phyloP scores from a whole-genome alignment of 305 asterid species.

The Fraxinus dipetala region DNA sequence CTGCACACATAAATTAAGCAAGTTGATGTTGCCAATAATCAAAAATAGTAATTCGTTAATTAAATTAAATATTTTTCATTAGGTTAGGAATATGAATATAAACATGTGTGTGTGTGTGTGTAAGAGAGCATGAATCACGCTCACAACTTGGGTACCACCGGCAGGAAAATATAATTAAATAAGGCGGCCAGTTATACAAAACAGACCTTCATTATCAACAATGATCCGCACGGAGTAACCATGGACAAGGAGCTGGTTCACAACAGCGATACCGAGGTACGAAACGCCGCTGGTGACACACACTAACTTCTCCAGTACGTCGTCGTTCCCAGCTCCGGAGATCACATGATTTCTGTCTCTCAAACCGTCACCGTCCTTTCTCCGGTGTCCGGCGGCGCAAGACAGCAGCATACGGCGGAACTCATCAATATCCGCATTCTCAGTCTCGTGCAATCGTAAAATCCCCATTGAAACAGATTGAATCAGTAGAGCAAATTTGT shows the following conservation, averaged over 20 bases:
- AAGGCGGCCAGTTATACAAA: neutral
- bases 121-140: neutral
- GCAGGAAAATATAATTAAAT: neutral
- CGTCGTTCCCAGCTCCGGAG: conserved; percentile 29
- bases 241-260: conserved; percentile 71
- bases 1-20: neutral
- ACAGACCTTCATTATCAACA: conserved; percentile 67
- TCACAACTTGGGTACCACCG: neutral
- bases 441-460: conserved; percentile 47
- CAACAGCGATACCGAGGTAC: conserved; percentile 71
- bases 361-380: conserved; percentile 46
- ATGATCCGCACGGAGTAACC: conserved; percentile 86
- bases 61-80: neutral
- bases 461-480: conserved; percentile 55
- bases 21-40: neutral
- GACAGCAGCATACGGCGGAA: conserved; percentile 74
- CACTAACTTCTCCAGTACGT: conserved; percentile 48
- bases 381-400: conserved; percentile 60
- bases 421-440: conserved; percentile 65
- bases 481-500: neutral
- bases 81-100: neutral
- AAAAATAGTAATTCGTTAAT: neutral
- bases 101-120: neutral
- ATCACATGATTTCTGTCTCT: neutral
- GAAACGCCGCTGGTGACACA: conserved; percentile 94